Percentiles rank a stretch among this genome's conserved stretches.
Evolutionary conservation across 129 eudicot species (phyloP).

Genomic region (Saposhnikovia divaricata): DNA sequence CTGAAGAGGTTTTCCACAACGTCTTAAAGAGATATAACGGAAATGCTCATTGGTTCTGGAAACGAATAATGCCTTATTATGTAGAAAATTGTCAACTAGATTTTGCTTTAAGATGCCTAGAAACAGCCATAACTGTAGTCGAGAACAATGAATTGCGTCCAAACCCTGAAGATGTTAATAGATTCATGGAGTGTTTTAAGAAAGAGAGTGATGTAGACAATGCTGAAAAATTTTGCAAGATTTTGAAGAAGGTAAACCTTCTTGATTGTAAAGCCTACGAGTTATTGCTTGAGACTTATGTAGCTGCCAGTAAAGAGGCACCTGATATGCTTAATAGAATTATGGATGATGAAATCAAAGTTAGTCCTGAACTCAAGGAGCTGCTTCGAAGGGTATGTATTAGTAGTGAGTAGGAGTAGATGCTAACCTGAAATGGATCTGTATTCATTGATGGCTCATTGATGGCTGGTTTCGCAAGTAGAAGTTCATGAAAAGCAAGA

Average conservation of each 20-base stretch:
- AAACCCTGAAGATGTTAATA: conserved; percentile 15
- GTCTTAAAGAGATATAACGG: conserved; percentile 36
- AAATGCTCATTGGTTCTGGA: conserved; percentile 27
- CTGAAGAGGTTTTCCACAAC: conserved; percentile 32
- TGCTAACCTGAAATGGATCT: not conserved
- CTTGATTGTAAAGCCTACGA: conserved; percentile 38
- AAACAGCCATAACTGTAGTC: conserved; percentile 36
- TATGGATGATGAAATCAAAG: conserved; percentile 34
- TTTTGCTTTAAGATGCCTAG: conserved; percentile 36
- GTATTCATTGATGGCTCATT: not conserved
- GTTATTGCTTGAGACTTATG: conserved; percentile 41
- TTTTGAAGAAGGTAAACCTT: conserved; percentile 35
- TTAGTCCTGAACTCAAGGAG: conserved; percentile 34
- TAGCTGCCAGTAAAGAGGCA: conserved; percentile 38
- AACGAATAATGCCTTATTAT: conserved; percentile 25
- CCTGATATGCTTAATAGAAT: conserved; percentile 43
- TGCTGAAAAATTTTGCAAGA: conserved; percentile 45
- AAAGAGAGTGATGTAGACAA: conserved; percentile 41
- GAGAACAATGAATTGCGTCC: conserved; percentile 30
- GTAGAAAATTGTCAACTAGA: conserved; percentile 26
- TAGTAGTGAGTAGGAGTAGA: not conserved
- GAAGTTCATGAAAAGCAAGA: too few species aligned
- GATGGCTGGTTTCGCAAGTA: too few species aligned
- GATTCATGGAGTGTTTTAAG: conserved; percentile 34
- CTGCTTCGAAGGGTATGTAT: not conserved